A percentile compares a stretch with the other conserved stretches of the same genome.
phyloP scores from a whole-genome alignment of 441 rosid genomes.

The Macaranga tanarius region DNA sequence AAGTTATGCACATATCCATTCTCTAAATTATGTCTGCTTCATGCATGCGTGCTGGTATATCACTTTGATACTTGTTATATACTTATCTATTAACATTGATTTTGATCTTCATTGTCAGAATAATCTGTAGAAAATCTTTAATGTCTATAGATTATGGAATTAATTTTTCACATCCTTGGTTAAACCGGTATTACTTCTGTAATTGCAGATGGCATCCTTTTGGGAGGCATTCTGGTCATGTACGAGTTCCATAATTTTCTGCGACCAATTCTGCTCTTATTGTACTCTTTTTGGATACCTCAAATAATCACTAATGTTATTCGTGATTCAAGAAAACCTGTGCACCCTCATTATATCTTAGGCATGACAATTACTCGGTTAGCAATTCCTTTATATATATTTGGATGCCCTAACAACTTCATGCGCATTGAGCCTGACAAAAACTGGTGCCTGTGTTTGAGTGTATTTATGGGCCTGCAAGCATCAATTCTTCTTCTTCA shows the following conservation, averaged over 20 bases:
- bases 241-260: conserved; percentile 86
- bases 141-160: neutral
- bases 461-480: conserved; percentile 69
- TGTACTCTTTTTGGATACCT: conserved; percentile 96
- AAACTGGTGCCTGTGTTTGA: conserved; percentile 72
- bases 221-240: conserved; percentile 96
- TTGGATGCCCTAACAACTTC: conserved; percentile 95
- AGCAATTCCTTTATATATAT: conserved; percentile 77
- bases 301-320: conserved; percentile 78
- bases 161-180: neutral
- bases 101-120: neutral
- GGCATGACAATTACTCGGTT: conserved; percentile 92
- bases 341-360: conserved; percentile 89
- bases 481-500: conserved; percentile 88
- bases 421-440: conserved; percentile 88
- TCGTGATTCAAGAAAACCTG: conserved; percentile 90
- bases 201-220: conserved; percentile 88
- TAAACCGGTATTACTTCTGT: conserved; percentile 15
- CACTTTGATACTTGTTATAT: neutral
- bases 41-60: neutral
- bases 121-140: neutral
- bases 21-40: neutral
- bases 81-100: neutral
- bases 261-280: conserved; percentile 70
- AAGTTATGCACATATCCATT: neutral